Percentiles rank a stretch among this genome's conserved stretches.
Conservation (phyloP, 768 basidiomycete genomes). For the Podaxis sp. region DNA sequence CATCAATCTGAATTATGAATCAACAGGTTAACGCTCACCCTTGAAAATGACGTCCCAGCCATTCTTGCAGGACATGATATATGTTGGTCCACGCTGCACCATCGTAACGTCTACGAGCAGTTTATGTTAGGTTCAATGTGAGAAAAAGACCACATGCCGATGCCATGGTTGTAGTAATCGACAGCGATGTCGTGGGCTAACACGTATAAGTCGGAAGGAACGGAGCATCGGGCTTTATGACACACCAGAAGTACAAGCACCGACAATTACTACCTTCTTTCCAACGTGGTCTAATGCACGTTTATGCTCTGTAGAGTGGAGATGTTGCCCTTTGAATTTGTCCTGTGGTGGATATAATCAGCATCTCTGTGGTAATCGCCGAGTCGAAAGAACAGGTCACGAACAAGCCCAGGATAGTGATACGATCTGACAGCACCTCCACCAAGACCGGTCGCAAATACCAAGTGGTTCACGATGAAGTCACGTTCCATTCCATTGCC, state of each 20-base stretch:
- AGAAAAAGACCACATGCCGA: slow-evolving; percentile 19
- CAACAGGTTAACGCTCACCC: slow-evolving; percentile 10
- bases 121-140: slow-evolving; percentile 29
- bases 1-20: not conserved
- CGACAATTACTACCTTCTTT: slow-evolving; percentile 64
- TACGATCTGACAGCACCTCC: slow-evolving; percentile 41
- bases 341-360: slow-evolving; percentile 10
- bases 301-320: slow-evolving; percentile 51
- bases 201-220: not conserved
- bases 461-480: slow-evolving; percentile 42
- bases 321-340: slow-evolving; percentile 41
- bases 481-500: slow-evolving; percentile 22
- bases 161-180: slow-evolving; percentile 30
- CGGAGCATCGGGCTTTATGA: not conserved
- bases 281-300: slow-evolving; percentile 45
- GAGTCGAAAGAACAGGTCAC: not conserved
- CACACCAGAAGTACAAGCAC: slow-evolving; percentile 52
- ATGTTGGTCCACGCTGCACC: slow-evolving; percentile 48
- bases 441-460: slow-evolving; percentile 53
- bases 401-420: slow-evolving; percentile 16
- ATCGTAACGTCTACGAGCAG: slow-evolving; percentile 36
- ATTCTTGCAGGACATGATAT: slow-evolving; percentile 43
- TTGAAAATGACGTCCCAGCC: slow-evolving; percentile 27
- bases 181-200: slow-evolving; percentile 36
- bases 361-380: not conserved